Evolutionary conservation across 1,139 yeast genomes (phyloP).

Genomic region (Pneumocystis oryctolagi): DNA sequence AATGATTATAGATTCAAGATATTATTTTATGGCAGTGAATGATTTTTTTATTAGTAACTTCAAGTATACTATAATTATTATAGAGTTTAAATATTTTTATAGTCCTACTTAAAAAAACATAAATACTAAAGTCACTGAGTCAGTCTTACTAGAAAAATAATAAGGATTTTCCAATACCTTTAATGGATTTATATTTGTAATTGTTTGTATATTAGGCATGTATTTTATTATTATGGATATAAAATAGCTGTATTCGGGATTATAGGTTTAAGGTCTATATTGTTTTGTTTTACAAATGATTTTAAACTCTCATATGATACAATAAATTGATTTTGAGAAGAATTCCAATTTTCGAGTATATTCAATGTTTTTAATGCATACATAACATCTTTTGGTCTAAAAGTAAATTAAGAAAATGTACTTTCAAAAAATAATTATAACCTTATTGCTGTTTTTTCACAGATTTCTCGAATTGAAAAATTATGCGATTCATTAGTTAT

Average conservation of each 20-base stretch:
- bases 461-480: background rate
- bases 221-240: background rate
- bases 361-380: background rate
- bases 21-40: background rate
- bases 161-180: background rate
- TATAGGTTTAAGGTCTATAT: background rate
- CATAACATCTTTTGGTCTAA: background rate
- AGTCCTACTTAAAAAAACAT: background rate
- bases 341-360: background rate
- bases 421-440: background rate
- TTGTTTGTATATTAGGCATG: background rate
- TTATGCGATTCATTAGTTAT: background rate
- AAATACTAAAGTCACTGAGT: background rate
- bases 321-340: background rate
- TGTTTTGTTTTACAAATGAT: background rate
- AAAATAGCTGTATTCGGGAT: background rate
- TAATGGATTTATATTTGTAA: background rate
- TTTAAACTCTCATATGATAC: background rate
- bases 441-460: constrained; percentile 1
- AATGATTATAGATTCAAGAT: background rate
- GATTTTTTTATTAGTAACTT: background rate
- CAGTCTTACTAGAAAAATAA: background rate
- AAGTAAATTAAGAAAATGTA: background rate
- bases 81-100: background rate
- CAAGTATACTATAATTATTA: background rate